Conservation (phyloP, 148 eudicot species). For the Polygonum maritimum region DNA sequence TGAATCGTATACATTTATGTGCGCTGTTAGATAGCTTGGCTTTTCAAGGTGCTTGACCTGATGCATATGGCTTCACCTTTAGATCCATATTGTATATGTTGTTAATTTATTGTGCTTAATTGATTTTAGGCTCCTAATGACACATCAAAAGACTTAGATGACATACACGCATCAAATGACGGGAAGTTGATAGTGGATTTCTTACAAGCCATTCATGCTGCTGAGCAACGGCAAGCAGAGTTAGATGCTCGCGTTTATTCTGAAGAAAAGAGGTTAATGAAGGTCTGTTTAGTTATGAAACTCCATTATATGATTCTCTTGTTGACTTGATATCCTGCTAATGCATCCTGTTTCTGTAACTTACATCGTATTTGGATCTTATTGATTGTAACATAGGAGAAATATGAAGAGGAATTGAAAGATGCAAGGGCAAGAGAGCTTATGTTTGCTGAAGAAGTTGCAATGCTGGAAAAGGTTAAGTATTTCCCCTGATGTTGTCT, state of each 20-base stretch:
- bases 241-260: constrained; percentile 59
- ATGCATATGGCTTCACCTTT: neutral
- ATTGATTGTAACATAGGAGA: constrained; percentile 35
- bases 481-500: neutral
- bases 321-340: neutral
- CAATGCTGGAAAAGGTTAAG: constrained; percentile 77
- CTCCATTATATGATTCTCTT: neutral
- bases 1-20: neutral
- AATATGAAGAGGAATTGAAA: constrained; percentile 82
- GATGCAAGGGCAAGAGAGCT: constrained; percentile 96
- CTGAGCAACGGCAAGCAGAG: constrained; percentile 91
- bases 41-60: neutral
- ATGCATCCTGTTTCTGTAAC: neutral
- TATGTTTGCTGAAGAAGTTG: constrained; percentile 94
- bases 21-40: neutral
- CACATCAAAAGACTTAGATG: constrained; percentile 31
- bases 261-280: constrained; percentile 73
- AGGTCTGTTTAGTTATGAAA: constrained; percentile 30
- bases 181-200: constrained; percentile 84
- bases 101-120: constrained; percentile 12
- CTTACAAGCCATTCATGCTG: constrained; percentile 84
- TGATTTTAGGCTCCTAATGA: constrained; percentile 36
- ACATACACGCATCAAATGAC: constrained; percentile 45
- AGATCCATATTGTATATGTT: constrained; percentile 3
- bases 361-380: neutral